Conservation (phyloP, 257 asterid species). For the Solanum medicagineum region DNA sequence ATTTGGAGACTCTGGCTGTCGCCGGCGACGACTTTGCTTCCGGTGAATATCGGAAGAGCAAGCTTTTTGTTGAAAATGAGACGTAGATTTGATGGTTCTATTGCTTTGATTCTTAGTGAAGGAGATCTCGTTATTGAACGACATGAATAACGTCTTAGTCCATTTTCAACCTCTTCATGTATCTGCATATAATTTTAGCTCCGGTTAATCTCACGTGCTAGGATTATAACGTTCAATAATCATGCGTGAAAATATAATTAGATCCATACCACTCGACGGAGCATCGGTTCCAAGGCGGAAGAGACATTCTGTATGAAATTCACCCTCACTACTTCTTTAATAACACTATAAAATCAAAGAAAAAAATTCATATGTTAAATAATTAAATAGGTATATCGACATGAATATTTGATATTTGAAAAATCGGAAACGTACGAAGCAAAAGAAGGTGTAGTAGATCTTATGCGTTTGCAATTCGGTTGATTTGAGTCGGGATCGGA, state of each 20-base stretch:
- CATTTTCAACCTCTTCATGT: slow-evolving; percentile 57
- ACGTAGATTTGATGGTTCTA: slow-evolving; percentile 10
- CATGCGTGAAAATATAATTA: neutral
- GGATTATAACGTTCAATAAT: neutral
- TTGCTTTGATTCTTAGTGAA: slow-evolving; percentile 21
- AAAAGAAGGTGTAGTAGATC: slow-evolving; percentile 27
- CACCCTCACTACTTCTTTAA: slow-evolving; percentile 39
- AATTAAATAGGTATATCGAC: neutral
- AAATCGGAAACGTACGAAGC: slow-evolving; percentile 36
- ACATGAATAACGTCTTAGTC: slow-evolving; percentile 17
- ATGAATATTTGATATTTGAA: neutral
- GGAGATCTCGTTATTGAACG: slow-evolving; percentile 20
- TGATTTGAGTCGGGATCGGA: slow-evolving; percentile 23
- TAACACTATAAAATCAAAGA: slow-evolving; percentile 26
- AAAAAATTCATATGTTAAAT: neutral
- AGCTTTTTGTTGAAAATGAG: slow-evolving; percentile 24
- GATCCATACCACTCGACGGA: slow-evolving; percentile 48
- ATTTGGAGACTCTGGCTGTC: slow-evolving; percentile 36
- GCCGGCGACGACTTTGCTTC: slow-evolving; percentile 27
- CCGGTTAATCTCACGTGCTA: no score
- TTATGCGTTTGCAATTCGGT: slow-evolving; percentile 28
- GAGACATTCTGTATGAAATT: slow-evolving; percentile 48
- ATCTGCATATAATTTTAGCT: slow-evolving; percentile 18
- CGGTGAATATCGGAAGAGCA: slow-evolving; percentile 46
- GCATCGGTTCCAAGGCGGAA: slow-evolving; percentile 56